Evolutionary conservation across 352 stramenopile species (phyloP).

Genomic region (Pythium phragmiticola): DNA sequence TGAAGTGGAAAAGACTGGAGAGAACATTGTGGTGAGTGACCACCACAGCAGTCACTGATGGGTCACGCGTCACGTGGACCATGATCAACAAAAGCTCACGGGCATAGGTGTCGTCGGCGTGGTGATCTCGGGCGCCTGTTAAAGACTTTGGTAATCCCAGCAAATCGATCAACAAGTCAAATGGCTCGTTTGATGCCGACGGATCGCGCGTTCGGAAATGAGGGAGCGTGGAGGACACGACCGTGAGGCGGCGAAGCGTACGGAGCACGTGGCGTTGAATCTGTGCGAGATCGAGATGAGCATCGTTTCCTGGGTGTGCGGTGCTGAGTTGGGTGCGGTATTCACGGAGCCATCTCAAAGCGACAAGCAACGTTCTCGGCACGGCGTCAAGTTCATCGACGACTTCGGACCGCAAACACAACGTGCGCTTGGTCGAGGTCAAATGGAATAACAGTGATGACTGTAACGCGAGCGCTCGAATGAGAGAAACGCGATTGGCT

Average conservation of each 20-base stretch:
- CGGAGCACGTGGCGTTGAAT: conserved; percentile 3
- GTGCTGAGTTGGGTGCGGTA: not conserved
- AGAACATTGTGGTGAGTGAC: conserved; percentile 8
- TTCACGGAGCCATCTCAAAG: not conserved
- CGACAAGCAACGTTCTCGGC: conserved; percentile 1
- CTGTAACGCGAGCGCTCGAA: not conserved
- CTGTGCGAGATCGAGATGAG: not conserved
- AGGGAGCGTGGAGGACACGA: not conserved
- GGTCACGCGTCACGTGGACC: conserved; percentile 8
- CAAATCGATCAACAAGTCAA: conserved; percentile 12
- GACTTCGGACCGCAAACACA: conserved; percentile 4
- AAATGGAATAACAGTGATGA: conserved; percentile 8
- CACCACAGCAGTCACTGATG: not conserved
- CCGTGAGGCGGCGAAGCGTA: conserved; percentile 11
- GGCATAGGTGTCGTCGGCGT: not conserved
- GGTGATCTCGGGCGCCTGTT: not conserved
- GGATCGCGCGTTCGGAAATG: conserved; percentile 1
- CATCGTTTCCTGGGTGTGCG: not conserved
- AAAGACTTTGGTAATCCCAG: not conserved
- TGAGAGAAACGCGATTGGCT: not conserved
- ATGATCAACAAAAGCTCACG: conserved; percentile 13
- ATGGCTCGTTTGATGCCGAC: not conserved
- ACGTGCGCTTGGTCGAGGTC: conserved; percentile 7
- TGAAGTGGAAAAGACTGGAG: conserved; percentile 10
- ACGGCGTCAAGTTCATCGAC: not conserved